These are phyloP conservation scores for Trametes gibbosa DNA, from an alignment of 768 basidiomycete species.

Conservation along the genomic window DNA sequence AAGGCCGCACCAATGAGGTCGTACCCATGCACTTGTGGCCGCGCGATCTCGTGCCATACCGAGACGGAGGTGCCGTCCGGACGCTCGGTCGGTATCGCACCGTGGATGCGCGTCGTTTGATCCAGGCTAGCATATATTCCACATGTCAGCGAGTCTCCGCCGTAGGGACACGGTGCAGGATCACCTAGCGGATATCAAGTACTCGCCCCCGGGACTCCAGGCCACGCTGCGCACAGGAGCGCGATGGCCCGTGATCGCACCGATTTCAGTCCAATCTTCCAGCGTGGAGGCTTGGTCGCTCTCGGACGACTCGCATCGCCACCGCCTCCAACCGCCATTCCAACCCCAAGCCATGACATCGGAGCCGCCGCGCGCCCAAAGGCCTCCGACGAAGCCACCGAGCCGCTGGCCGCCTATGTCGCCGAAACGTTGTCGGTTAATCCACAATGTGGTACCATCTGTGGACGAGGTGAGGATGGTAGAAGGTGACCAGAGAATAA, in stretches of 20 bases:
- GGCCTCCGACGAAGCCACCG: conserved; percentile 88
- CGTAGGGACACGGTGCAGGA: conserved; percentile 21
- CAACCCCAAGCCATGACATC: conserved; percentile 87
- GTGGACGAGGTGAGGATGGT: conserved; percentile 37
- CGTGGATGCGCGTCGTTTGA: conserved; percentile 91
- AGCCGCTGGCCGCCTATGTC: conserved; percentile 89
- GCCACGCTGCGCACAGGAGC: conserved; percentile 74
- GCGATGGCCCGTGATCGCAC: conserved; percentile 84
- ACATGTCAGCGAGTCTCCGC: not conserved
- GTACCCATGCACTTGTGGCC: conserved; percentile 97
- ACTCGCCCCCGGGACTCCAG: conserved; percentile 88
- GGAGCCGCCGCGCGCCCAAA: conserved; percentile 66
- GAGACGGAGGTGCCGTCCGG: conserved; percentile 15
- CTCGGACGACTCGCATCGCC: conserved; percentile 45
- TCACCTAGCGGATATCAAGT: conserved; percentile 83
- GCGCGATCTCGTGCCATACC: conserved; percentile 82
- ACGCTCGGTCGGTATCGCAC: conserved; percentile 37
- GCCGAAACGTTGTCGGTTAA: conserved; percentile 87
- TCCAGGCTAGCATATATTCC: conserved; percentile 57
- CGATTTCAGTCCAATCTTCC: conserved; percentile 69
- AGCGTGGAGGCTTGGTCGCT: conserved; percentile 7
- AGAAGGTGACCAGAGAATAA: conserved; percentile 93
- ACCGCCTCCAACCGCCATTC: conserved; percentile 92
- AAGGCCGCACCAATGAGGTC: conserved; percentile 82
- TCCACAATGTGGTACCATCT: conserved; percentile 73